Evolutionary conservation across 495 filamentous ascomycete species (phyloP).

Genomic region (Xylaria venustula): DNA sequence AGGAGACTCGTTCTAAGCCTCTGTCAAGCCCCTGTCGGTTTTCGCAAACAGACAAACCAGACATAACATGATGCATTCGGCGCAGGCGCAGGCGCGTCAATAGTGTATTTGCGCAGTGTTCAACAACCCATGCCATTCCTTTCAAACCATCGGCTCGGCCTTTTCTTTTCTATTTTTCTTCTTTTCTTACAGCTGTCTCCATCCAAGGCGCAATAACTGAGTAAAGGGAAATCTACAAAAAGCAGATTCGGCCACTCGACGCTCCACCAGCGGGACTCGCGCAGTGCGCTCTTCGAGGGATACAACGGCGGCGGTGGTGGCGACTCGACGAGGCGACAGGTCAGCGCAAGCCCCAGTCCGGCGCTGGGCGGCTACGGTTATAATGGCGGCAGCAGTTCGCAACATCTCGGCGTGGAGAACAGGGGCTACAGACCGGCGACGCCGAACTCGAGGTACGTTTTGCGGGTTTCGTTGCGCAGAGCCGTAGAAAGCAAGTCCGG

Average conservation of each 20-base stretch:
- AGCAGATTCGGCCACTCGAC: conserved; percentile 58
- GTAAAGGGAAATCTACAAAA: neutral
- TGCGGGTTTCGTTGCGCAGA: neutral
- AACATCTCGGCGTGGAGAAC: conserved; percentile 33
- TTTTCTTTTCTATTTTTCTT: too few species aligned
- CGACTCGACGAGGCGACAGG: conserved; percentile 51
- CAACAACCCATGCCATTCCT: neutral
- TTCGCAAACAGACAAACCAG: neutral
- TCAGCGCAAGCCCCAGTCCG: conserved; percentile 47
- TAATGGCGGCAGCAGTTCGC: conserved; percentile 40
- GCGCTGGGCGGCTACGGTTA: conserved; percentile 63
- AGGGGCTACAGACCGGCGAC: conserved; percentile 62
- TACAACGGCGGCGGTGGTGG: conserved; percentile 65
- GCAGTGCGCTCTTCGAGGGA: conserved; percentile 82
- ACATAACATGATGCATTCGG: neutral
- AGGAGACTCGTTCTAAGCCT: neutral
- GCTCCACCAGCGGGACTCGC: conserved; percentile 82
- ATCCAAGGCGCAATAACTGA: neutral
- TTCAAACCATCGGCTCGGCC: too few species aligned
- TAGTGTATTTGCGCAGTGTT: too few species aligned
- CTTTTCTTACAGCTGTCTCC: too few species aligned
- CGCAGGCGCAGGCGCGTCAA: neutral
- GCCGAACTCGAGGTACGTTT: conserved; percentile 72
- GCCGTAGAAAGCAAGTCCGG: neutral
- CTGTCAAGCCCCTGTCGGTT: too few species aligned